These are phyloP conservation scores for Globisporangium polare DNA, from an alignment of 352 stramenopile genomes.

Conservation along the genomic window DNA sequence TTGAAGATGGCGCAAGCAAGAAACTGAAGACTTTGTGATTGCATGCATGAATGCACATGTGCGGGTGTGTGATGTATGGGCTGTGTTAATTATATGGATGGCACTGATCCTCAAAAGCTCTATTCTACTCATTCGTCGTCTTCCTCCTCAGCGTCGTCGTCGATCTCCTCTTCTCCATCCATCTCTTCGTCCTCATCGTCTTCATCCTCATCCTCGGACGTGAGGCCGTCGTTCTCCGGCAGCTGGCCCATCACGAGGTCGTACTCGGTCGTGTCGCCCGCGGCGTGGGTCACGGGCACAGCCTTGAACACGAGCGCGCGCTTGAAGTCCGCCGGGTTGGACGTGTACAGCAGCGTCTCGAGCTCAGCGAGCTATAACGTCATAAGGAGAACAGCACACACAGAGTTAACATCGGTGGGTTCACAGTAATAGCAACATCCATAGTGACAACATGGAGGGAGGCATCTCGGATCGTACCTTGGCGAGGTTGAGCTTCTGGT, in stretches of 20 bases:
- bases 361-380: conserved; percentile 37
- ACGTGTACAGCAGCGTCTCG: conserved; percentile 54
- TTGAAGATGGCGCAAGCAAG: too few relatives aligned
- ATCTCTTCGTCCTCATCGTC: conserved; percentile 30
- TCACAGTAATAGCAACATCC: not conserved
- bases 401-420: not conserved
- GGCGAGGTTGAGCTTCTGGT: conserved; percentile 41
- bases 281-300: conserved; percentile 35
- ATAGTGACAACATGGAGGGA: not conserved
- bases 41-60: not conserved
- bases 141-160: conserved; percentile 35
- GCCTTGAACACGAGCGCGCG: conserved; percentile 60
- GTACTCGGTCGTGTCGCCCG: conserved; percentile 77
- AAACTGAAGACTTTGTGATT: too few relatives aligned
- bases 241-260: conserved; percentile 79
- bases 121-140: conserved; percentile 36
- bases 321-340: conserved; percentile 53
- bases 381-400: not conserved
- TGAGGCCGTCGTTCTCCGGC: conserved; percentile 72
- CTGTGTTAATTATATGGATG: conserved; percentile 6
- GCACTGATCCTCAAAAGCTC: conserved; percentile 5
- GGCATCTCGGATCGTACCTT: conserved; percentile 37
- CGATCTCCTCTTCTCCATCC: conserved; percentile 27
- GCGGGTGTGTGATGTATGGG: conserved; percentile 4
- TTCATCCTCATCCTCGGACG: conserved; percentile 68